Conservation (phyloP, 2,329 filamentous ascomycete genomes). For the Cryphonectria carpinicola region DNA sequence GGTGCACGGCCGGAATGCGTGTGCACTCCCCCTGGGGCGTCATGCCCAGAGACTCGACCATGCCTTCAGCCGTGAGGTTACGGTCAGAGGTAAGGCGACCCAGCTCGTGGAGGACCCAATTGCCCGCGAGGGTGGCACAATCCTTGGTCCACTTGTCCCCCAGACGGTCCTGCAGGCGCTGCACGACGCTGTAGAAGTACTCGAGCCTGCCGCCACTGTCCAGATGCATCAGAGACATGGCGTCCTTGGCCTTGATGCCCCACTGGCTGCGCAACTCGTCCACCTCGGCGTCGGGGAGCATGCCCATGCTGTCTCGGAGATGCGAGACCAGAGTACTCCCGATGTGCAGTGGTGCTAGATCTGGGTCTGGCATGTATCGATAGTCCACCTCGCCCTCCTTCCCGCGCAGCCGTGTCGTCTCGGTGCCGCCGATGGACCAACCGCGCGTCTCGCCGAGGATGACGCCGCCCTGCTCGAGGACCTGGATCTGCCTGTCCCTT, state of each 20-base stretch:
- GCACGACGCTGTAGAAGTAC: conserved; percentile 75
- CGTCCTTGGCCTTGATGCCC: conserved; percentile 78
- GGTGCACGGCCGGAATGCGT: conserved; percentile 49
- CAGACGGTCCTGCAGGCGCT: conserved; percentile 44
- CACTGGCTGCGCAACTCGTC: conserved; percentile 65
- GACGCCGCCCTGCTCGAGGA: conserved; percentile 74
- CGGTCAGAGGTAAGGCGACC: conserved; percentile 66
- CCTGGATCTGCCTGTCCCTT: conserved; percentile 80
- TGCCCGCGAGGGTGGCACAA: conserved; percentile 55
- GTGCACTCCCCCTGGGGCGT: conserved; percentile 51
- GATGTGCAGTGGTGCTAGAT: conserved; percentile 80
- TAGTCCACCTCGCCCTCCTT: conserved; percentile 99
- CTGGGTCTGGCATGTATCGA: conserved; percentile 96
- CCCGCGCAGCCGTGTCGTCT: conserved; percentile 80
- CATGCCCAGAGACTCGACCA: conserved; percentile 33
- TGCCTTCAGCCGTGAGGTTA: conserved; percentile 31
- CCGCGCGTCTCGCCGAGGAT: conserved; percentile 89
- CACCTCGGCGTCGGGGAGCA: conserved; percentile 72
- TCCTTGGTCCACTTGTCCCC: conserved; percentile 31
- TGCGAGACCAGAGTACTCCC: conserved; percentile 69
- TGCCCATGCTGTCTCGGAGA: conserved; percentile 66
- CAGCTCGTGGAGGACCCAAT: conserved; percentile 77
- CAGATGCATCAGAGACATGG: conserved; percentile 74
- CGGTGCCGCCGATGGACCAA: conserved; percentile 83
- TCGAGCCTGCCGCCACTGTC: conserved; percentile 80